Evolutionary conservation across 2,329 filamentous ascomycete genomes (phyloP), one percentile per base, ranked within the genome.

Genomic region (Ceratocystis cacaofunesta): DNA sequence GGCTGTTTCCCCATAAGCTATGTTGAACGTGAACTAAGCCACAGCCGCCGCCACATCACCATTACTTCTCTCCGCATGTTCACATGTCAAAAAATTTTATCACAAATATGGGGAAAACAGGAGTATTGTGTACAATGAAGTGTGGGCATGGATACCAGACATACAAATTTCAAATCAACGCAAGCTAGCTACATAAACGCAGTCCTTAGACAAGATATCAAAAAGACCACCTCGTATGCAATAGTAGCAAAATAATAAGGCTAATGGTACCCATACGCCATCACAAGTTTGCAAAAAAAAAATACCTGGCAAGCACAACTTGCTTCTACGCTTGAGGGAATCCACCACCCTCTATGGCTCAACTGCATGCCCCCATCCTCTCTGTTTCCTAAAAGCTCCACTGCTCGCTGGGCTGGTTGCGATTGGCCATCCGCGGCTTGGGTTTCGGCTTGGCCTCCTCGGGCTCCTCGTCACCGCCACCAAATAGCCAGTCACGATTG

Each of bases 401-500:
- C 66, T 79, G 77, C 71, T 72, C 52, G 69, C 70, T 44, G 63
- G 71, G 70, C 64, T 71, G 74, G 71, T 76, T 77, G 71, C 77
- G 76, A 52, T 76, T 75, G 4, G 75, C 72, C 6, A 74, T 73
- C 8, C 73, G 69, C 62, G 74, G 46, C 65, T 60, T 64, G 36
- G 62, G 48, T 50, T 65, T 72, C 50, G 72, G 70, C 62, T 69
- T 68, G n/a, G 68, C 70, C 61, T 72, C 70, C 64, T 78, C 25
- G 8, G 28, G 22, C 36, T 65, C 63, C 75, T 66, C 78, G 75
- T 28, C 79, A 36, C 79, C 78, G 55, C 79, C 80, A 19, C 80
- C 80, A 68, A 84, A 82, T 5, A 83, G 76, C 84, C 85, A 88
- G 70, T 78, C 74, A 65, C 81, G 76, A 62, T 79, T 76, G 50